phyloP scores from a whole-genome alignment of 441 rosid species.

The Pelargonium australe region DNA sequence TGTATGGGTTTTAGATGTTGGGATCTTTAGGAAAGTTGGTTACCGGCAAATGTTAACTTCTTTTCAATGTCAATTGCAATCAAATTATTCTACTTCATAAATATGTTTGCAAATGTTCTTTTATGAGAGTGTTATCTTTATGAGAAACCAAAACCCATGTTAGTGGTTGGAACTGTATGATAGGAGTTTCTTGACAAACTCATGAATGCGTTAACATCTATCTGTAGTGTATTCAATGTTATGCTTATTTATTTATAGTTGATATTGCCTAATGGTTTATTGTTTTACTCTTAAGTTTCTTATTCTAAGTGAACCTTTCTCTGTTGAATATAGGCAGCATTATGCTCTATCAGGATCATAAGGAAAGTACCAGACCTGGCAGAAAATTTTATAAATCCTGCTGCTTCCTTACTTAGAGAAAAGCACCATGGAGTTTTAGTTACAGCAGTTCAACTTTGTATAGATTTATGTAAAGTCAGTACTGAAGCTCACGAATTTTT shows the following conservation, averaged over 20 bases:
- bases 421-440: conserved; percentile 97
- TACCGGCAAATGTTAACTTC: too few relatives aligned
- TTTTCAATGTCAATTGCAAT: neutral
- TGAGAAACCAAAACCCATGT: neutral
- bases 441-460: conserved; percentile 93
- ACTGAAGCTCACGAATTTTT: conserved; percentile 79
- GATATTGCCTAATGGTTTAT: neutral
- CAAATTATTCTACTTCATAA: conserved; percentile 1
- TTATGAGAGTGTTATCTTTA: neutral
- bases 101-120: neutral
- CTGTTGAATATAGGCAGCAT: conserved; percentile 68
- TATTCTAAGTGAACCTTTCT: conserved; percentile 18
- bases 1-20: too few relatives aligned
- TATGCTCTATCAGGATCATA: conserved; percentile 87
- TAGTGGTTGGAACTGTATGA: neutral
- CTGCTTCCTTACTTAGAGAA: conserved; percentile 83
- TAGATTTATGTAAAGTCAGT: conserved; percentile 80
- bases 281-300: conserved; percentile 10
- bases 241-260: neutral
- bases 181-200: conserved; percentile 1
- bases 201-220: neutral
- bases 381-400: conserved; percentile 88
- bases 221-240: neutral
- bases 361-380: conserved; percentile 98
- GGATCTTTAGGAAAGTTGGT: too few relatives aligned